A percentile compares a stretch with the other conserved stretches of the same genome.
Evolutionary conservation across 2,329 filamentous ascomycete genomes (phyloP).

Genomic region (Colletotrichum lentis): DNA sequence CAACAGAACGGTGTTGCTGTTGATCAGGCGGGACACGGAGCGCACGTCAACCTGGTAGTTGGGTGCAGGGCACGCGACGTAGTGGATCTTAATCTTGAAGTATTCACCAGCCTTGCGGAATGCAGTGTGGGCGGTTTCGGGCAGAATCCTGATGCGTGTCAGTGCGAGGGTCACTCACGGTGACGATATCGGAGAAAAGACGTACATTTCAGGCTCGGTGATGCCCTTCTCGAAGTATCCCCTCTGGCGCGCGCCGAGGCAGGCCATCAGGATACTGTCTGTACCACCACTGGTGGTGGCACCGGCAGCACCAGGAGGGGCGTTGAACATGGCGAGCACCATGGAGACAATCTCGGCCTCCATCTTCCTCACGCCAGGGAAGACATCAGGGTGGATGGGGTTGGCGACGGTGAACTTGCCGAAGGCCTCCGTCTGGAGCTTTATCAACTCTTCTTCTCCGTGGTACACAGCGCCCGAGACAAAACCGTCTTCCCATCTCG

Average conservation of each 20-base stretch:
- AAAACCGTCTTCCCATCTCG: slow-evolving; percentile 93
- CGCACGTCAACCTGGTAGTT: slow-evolving; percentile 83
- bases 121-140: slow-evolving; percentile 92
- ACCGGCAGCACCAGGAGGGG: slow-evolving; percentile 83
- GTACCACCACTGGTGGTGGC: slow-evolving; percentile 93
- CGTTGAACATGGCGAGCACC: slow-evolving; percentile 86
- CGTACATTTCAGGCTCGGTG: slow-evolving; percentile 92
- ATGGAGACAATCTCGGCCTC: slow-evolving; percentile 97
- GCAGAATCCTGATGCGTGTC: slow-evolving; percentile 75
- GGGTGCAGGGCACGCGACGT: slow-evolving; percentile 86
- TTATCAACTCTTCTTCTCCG: slow-evolving; percentile 81
- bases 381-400: slow-evolving; percentile 97
- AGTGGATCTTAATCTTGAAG: slow-evolving; percentile 94
- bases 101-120: slow-evolving; percentile 96
- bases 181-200: slow-evolving; percentile 29
- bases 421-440: slow-evolving; percentile 91
- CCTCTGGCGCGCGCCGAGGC: slow-evolving; percentile 88
- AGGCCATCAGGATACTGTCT: slow-evolving; percentile 96
- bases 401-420: slow-evolving; percentile 94
- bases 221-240: slow-evolving; percentile 85
- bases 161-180: not conserved
- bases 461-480: slow-evolving; percentile 97
- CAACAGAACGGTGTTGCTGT: slow-evolving; percentile 90
- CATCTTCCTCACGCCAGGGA: slow-evolving; percentile 98
- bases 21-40: slow-evolving; percentile 84